Base-by-base conservation (phyloP, 108 stramenopile genomes). In the Skeletonema costatum region DNA sequence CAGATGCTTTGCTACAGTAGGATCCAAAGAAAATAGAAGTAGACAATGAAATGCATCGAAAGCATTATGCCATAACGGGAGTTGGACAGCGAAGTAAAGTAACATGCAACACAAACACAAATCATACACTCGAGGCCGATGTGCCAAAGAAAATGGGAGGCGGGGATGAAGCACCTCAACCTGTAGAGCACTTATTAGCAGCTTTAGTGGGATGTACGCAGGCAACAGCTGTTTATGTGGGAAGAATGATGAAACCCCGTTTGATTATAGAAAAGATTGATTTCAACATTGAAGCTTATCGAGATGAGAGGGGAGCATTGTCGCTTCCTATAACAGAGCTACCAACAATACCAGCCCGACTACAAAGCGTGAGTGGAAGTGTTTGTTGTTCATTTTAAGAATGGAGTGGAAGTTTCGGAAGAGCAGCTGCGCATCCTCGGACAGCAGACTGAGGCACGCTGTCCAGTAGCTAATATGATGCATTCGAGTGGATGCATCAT, bases 381-480 rank as follows among this genome's bases (percentile, higher is more conserved):
- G 86, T 87, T 87, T 30, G 75, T 35, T 41, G 83, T 91, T 12
- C 60, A 63, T 68, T 73, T 86, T 51, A 81, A 80, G 16, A 35
- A 63, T 9, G 71, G 69, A 17, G 42, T 41, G 9, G 56, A 6
- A 70, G 44, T 69, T 50, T 33, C 81, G 0, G 42, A 30, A n/a
- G 81, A 89, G 9, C 73, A 90, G 68, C 30, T 93, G 5, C 10
- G 67, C 6, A n/a, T 87, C 11, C 61, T 95, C 41, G 76, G 73
- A 56, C 78, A 89, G 50, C 90, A 92, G 66, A 91, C 92, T n/a
- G 91, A 93, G 75, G 68, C 70, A 41, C 62, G 94, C 19, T 95
- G 94, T 70, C 94, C 94, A 4, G 86, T 95, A 12, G 92, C 90
- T 51, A 93, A 87, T 68, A 93, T 95, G 94, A 87, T 95, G 29